Evolutionary conservation across 768 basidiomycete species (phyloP), one percentile per base, ranked within the genome.

Genomic region (Xerocomellus dryophilus): DNA sequence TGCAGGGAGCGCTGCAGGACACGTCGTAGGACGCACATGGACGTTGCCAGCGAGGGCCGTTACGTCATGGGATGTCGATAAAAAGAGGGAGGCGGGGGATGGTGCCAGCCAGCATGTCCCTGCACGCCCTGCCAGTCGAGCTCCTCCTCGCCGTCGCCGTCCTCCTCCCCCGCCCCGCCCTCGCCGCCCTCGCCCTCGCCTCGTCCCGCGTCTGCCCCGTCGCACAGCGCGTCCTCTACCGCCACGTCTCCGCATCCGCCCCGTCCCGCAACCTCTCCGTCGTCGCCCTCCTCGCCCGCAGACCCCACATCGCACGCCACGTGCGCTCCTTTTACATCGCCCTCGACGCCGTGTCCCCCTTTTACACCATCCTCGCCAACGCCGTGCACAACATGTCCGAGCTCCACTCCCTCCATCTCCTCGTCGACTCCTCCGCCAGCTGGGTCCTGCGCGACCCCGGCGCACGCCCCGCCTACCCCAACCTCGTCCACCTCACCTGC

Each of bases 181-280:
- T 88, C 60, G 70, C 74, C 44, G 66, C 77, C 11, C 74, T 86
- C 58, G 75, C 85, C 2, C 70, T 65, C 18, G 73, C 81, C 7
- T 70, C 59, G 57, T 65, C 76, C 14, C 57, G 65, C 32, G 61
- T 85, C 63, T 71, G 73, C 56, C 72, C 71, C 50, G 68, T 81
- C 60, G 84, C 84, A 0, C 81, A 81, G 54, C 81, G 81, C 54
- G 66, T 75, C 34, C 84, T 91, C 69, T 91, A 86, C 69, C 78
- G 84, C 50, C 69, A 80, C 62, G 61, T 90, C 58, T 65, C 72
- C 46, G 59, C 82, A 49, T 77, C 82, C 29, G 61, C 74, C 7
- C 61, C 68, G 55, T 70, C 76, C 4, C 72, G 67, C 60, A 81
- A 81, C 58, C 75, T 82, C 53, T 47, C 67, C 58, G 72, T 82